Base-by-base conservation (phyloP, 2,329 filamentous ascomycete genomes). In the Sordariomycetes sp. region DNA sequence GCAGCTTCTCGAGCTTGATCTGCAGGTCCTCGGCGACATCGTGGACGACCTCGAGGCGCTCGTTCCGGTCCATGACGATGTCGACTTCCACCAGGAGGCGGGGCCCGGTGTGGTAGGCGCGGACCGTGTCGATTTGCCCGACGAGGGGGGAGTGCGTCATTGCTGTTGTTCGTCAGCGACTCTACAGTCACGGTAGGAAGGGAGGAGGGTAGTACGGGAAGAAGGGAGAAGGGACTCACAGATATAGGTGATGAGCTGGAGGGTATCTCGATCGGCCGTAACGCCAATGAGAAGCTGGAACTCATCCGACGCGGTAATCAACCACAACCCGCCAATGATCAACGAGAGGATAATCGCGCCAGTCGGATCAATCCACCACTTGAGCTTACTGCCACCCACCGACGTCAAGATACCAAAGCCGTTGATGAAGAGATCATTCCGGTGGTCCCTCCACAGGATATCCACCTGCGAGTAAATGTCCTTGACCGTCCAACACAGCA, bases 381-480 rank as follows among this genome's bases (percentile, higher is more conserved):
- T 76, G 24, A 97, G 76, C 75, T 95, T 95, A 62, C 85, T 84
- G 36, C 94, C 94, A 57, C 90, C 89, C n/a, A 96, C 85, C 2
- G 88, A 92, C 1, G 91, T 96, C 57, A 96, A 72, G 61, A 97
- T 84, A 81, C 87, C 90, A 63, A 95, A 90, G 57, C 90, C 90
- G 69, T 97, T 99, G 78, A 99, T 90, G 65, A 96, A 78, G n/a
- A 99, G 77, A 67, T 99, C 94, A 67, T 99, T 99, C 60, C 94
- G 86, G 73, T 99, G 94, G 66, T 97, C 92, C 70, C 95, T 89
- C 91, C 90, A 96, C 15, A 97, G 76, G 67, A 96, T 96, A 58
- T 87, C 82, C 61, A 96, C 84, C 70, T 96, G 91, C 60, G 84
- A 90, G 75, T 97, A 96, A 65, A 89, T 88, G 73, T 96, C 86